These are phyloP conservation scores for Aurantiochytrium sp. DNA, from an alignment of 108 stramenopile species.

Conservation along the genomic window DNA sequence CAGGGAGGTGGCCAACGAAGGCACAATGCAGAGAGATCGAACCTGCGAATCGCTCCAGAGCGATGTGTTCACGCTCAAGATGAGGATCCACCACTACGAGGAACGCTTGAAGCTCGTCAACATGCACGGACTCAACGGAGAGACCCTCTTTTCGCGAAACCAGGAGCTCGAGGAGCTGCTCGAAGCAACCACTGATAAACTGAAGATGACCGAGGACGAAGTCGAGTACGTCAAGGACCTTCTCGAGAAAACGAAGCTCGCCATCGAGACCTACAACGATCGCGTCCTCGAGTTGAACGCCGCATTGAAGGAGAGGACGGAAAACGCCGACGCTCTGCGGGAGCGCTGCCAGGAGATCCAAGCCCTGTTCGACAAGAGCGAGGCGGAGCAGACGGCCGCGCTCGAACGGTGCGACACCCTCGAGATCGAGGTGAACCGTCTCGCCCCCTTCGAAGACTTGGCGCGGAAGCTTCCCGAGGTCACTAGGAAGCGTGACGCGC, in stretches of 20 bases:
- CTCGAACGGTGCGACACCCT: background rate
- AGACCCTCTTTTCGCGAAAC: background rate
- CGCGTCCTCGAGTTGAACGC: background rate
- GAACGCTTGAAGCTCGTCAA: background rate
- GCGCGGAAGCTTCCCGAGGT: background rate
- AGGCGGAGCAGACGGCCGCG: background rate
- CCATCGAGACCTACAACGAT: background rate
- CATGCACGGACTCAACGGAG: background rate
- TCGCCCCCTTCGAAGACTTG: background rate
- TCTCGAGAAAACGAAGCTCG: background rate
- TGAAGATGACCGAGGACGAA: background rate
- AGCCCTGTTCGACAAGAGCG: too few species aligned
- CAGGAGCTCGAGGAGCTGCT: constrained; percentile 1
- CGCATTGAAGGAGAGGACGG: background rate
- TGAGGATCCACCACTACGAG: background rate
- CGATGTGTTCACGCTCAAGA: background rate
- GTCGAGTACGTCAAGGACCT: background rate
- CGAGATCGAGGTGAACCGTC: background rate
- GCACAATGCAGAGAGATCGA: too few species aligned
- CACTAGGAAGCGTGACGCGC: background rate
- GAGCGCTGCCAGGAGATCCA: background rate
- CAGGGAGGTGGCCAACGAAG: too few species aligned
- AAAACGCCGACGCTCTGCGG: background rate
- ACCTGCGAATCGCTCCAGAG: background rate
- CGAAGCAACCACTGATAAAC: background rate